phyloP scores from a whole-genome alignment of 306 rosid genomes.

The Dalbergia cultrata region DNA sequence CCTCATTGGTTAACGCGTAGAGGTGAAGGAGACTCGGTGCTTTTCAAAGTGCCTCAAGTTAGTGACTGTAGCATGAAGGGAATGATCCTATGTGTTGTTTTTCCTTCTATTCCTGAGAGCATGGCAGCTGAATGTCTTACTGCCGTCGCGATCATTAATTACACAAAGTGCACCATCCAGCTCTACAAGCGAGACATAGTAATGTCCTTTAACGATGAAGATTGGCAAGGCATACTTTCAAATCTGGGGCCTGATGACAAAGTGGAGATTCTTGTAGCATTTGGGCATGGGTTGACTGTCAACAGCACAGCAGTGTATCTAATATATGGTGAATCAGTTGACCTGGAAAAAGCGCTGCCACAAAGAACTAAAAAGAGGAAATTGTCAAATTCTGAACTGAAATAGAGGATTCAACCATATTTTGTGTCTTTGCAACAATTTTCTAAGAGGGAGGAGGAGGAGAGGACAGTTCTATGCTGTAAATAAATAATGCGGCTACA shows the following conservation, averaged over 20 bases:
- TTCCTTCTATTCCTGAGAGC: conserved; percentile 14
- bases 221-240: conserved; percentile 31
- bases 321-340: background rate
- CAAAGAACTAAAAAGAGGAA: background rate
- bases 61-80: background rate
- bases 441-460: too few relatives aligned
- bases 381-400: background rate
- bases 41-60: conserved; percentile 23
- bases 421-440: too few relatives aligned
- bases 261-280: conserved; percentile 32
- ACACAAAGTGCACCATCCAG: conserved; percentile 20
- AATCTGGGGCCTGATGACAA: conserved; percentile 18
- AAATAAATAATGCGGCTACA: too few relatives aligned
- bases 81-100: conserved; percentile 36
- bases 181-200: conserved; percentile 33
- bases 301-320: conserved; percentile 13
- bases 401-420: background rate
- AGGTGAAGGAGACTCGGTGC: background rate
- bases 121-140: background rate
- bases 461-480: too few relatives aligned
- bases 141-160: conserved; percentile 20
- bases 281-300: conserved; percentile 12
- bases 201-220: conserved; percentile 38
- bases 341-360: background rate
- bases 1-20: conserved; percentile 34